Percentiles rank a stretch among this genome's conserved stretches.
Conservation (phyloP, 495 filamentous ascomycete species). For the Penicillium bovifimosum region DNA sequence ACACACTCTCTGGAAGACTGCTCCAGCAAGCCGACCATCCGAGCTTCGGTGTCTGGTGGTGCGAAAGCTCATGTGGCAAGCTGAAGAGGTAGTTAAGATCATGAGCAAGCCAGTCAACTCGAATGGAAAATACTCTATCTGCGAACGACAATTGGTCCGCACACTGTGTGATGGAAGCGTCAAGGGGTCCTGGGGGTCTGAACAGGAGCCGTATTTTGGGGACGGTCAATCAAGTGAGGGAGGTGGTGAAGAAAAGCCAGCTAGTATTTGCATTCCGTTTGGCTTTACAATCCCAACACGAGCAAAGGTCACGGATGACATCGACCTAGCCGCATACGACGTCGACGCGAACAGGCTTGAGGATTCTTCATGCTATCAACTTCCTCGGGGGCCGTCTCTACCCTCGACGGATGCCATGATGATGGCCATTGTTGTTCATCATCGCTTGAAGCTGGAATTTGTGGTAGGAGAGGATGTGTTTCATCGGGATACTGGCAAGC, state of each 20-base stretch:
- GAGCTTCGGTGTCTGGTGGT: background rate
- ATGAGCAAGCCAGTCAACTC: background rate
- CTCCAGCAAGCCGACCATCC: background rate
- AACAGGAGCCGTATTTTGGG: background rate
- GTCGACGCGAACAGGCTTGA: background rate
- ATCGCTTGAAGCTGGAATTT: background rate
- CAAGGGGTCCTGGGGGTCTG: background rate
- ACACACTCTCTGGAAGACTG: background rate
- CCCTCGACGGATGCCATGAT: too few species aligned
- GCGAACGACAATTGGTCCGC: background rate
- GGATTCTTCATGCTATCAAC: background rate
- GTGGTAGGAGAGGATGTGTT: background rate
- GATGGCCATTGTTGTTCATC: background rate
- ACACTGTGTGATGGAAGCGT: background rate
- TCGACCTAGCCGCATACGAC: background rate
- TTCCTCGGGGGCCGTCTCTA: too few species aligned
- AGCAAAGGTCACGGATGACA: background rate
- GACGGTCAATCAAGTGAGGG: background rate
- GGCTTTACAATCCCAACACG: background rate
- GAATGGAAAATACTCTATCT: background rate
- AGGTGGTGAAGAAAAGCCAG: background rate
- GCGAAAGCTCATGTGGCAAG: background rate
- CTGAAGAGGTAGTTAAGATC: background rate
- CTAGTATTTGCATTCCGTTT: background rate
- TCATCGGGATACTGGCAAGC: background rate